Percentiles rank a stretch among this genome's conserved stretches.
phyloP scores from a whole-genome alignment of 2,329 filamentous ascomycete genomes.

The Pseudonectria foliicola region DNA sequence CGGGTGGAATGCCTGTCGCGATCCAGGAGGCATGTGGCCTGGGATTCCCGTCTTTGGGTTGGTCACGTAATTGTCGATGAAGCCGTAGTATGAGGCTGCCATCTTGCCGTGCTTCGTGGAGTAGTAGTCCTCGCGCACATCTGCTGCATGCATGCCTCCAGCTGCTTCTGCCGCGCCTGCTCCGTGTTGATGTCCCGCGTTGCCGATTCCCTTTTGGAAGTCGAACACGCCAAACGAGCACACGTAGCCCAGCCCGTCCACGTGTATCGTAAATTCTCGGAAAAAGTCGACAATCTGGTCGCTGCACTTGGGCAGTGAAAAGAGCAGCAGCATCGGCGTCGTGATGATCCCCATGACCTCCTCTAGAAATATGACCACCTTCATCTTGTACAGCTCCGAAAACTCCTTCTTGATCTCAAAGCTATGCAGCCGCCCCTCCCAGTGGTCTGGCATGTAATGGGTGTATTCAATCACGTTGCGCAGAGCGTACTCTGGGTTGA shows the following conservation, averaged over 20 bases:
- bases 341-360: conserved; percentile 89
- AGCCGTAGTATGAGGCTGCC: conserved; percentile 94
- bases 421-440: conserved; percentile 84
- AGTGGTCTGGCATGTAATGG: conserved; percentile 83
- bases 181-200: conserved; percentile 31
- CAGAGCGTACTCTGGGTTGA: conserved; percentile 86
- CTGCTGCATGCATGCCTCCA: conserved; percentile 30
- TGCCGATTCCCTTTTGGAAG: conserved; percentile 72
- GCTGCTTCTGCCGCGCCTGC: no score
- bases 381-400: conserved; percentile 82
- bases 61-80: conserved; percentile 83
- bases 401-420: conserved; percentile 92
- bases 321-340: conserved; percentile 82
- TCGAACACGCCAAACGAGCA: conserved; percentile 98
- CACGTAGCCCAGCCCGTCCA: conserved; percentile 91
- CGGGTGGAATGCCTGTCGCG: conserved; percentile 57
- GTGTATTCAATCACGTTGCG: conserved; percentile 87
- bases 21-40: conserved; percentile 49
- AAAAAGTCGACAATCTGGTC: conserved; percentile 97
- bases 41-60: conserved; percentile 63
- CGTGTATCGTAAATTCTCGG: conserved; percentile 92
- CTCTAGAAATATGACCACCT: conserved; percentile 84
- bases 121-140: conserved; percentile 86
- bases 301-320: conserved; percentile 78
- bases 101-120: conserved; percentile 95